A percentile compares a stretch with the other conserved stretches of the same genome.
phyloP scores from a whole-genome alignment of 495 filamentous ascomycete genomes.

The Copromyces sp. region DNA sequence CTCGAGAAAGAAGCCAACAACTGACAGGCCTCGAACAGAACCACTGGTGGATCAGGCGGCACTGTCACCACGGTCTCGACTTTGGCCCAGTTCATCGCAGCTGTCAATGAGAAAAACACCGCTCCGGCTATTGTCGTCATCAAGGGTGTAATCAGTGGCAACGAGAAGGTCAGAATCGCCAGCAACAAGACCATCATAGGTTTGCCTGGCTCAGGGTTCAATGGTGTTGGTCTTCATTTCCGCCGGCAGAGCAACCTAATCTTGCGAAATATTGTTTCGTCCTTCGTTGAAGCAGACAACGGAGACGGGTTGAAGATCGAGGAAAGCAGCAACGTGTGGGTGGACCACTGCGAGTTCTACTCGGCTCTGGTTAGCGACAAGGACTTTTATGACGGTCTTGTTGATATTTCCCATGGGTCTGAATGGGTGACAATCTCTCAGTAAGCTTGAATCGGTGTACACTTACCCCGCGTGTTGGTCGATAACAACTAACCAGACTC shows the following conservation, averaged over 20 bases:
- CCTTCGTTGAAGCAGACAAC: conserved; percentile 46
- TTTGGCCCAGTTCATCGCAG: conserved; percentile 41
- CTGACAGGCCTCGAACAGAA: conserved; percentile 15
- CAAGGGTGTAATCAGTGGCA: conserved; percentile 35
- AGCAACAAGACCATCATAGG: conserved; percentile 49
- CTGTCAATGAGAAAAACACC: conserved; percentile 32
- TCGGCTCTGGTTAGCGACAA: conserved; percentile 46
- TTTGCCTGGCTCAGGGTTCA: conserved; percentile 30
- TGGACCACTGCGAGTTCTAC: conserved; percentile 59
- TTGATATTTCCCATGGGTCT: conserved; percentile 48
- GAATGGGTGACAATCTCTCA: conserved; percentile 44
- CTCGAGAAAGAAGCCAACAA: not conserved
- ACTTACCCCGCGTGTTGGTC: not conserved
- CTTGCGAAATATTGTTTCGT: conserved; percentile 50
- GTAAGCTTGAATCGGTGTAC: conserved; percentile 1
- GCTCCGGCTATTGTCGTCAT: conserved; percentile 40
- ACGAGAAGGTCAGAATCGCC: conserved; percentile 34
- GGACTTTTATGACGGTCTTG: conserved; percentile 59
- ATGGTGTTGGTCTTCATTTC: conserved; percentile 37
- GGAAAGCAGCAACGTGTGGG: conserved; percentile 49
- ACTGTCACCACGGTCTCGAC: conserved; percentile 49
- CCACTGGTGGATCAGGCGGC: conserved; percentile 51
- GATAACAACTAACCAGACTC: not conserved
- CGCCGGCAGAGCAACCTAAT: conserved; percentile 44
- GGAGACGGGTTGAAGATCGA: conserved; percentile 53